phyloP scores from a whole-genome alignment of 2,329 filamentous ascomycete genomes.

The Pseudomassariella vexata region DNA sequence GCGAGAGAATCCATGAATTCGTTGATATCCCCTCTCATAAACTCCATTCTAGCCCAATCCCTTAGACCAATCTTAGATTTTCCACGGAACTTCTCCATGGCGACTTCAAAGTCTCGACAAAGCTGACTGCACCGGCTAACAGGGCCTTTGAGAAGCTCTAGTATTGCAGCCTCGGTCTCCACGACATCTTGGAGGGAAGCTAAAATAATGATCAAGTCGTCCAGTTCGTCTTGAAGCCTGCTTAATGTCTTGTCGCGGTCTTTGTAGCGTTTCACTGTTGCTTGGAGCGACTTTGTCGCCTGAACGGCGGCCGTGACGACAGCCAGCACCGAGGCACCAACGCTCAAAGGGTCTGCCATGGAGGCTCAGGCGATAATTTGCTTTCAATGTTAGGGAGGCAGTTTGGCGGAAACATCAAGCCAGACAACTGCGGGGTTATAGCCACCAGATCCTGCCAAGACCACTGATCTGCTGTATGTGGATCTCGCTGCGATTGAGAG shows the following conservation, averaged over 20 bases:
- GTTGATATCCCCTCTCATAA: conserved; percentile 32
- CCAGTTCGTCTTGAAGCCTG: conserved; percentile 26
- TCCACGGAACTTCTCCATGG: conserved; percentile 26
- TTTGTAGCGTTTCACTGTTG: conserved; percentile 26
- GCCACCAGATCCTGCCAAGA: too few relatives aligned
- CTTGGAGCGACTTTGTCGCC: conserved; percentile 25
- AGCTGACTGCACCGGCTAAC: conserved; percentile 28
- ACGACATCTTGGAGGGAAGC: conserved; percentile 18
- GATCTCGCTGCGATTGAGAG: too few relatives aligned
- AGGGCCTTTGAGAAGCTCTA: conserved; percentile 27
- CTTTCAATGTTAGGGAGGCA: too few relatives aligned
- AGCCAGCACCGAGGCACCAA: conserved; percentile 24
- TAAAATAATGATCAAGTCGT: conserved; percentile 26
- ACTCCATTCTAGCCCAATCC: conserved; percentile 35
- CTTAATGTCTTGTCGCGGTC: conserved; percentile 26
- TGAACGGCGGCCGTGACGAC: conserved; percentile 26
- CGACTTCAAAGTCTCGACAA: conserved; percentile 28
- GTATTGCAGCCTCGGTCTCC: conserved; percentile 17
- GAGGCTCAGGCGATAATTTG: too few relatives aligned
- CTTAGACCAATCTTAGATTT: conserved; percentile 27
- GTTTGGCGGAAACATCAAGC: too few relatives aligned
- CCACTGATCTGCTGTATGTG: too few relatives aligned
- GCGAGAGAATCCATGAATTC: conserved; percentile 31
- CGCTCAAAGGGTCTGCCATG: too few relatives aligned
- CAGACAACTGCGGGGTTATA: too few relatives aligned